Percentiles rank a stretch among this genome's conserved stretches.
These are phyloP conservation scores for Ophiocordyceps robertsii DNA, from an alignment of 2,329 filamentous ascomycete genomes.

Conservation along the genomic window DNA sequence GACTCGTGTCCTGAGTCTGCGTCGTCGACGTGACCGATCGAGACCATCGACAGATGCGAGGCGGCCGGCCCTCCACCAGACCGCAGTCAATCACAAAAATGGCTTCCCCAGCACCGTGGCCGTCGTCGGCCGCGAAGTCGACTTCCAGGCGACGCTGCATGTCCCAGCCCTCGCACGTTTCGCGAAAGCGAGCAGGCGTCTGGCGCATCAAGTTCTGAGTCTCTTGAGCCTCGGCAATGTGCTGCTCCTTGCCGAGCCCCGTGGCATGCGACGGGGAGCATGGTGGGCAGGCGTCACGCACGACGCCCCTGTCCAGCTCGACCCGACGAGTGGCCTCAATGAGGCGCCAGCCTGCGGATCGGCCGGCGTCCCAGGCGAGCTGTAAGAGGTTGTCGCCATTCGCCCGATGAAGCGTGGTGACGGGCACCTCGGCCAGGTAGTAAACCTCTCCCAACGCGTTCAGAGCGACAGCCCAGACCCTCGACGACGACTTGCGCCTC, in stretches of 20 bases:
- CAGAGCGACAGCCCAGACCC: slow-evolving; percentile 83
- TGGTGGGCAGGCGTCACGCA: slow-evolving; percentile 67
- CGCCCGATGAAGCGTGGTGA: slow-evolving; percentile 33
- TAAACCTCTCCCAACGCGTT: slow-evolving; percentile 90
- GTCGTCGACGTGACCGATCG: slow-evolving; percentile 16
- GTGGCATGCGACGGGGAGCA: slow-evolving; percentile 63
- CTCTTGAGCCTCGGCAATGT: slow-evolving; percentile 64
- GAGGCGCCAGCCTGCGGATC: slow-evolving; percentile 68
- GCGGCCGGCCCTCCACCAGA: slow-evolving; percentile 39
- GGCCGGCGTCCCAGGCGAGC: slow-evolving; percentile 68
- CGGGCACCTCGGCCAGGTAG: slow-evolving; percentile 63
- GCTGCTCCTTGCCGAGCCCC: slow-evolving; percentile 56
- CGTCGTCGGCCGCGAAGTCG: slow-evolving; percentile 76
- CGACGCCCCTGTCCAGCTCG: slow-evolving; percentile 53
- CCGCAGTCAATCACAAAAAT: slow-evolving; percentile 65
- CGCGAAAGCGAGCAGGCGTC: slow-evolving; percentile 66
- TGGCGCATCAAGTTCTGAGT: slow-evolving; percentile 64
- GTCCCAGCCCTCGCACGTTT: slow-evolving; percentile 74
- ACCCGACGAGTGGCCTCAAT: slow-evolving; percentile 64
- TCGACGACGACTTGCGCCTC: slow-evolving; percentile 53
- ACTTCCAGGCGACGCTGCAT: slow-evolving; percentile 79
- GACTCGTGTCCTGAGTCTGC: slow-evolving; percentile 3
- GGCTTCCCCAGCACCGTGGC: slow-evolving; percentile 61
- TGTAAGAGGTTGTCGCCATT: slow-evolving; percentile 44
- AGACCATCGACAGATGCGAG: slow-evolving; percentile 29